These are phyloP conservation scores for Phytophthora idaei DNA, from an alignment of 352 stramenopile genomes.

Conservation along the genomic window DNA sequence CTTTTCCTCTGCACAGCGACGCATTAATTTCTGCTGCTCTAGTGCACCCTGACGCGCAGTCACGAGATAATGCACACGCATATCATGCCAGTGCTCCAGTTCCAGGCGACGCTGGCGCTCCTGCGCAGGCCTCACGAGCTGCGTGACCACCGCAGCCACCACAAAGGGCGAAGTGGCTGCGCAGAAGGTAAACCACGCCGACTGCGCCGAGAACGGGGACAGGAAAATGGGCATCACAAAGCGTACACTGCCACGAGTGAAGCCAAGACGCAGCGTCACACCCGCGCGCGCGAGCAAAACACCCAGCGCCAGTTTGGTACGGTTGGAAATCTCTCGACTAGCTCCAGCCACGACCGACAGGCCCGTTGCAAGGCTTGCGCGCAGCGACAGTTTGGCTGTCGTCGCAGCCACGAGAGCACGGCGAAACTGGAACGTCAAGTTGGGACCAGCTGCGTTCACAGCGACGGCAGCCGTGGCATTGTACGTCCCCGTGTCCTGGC, in stretches of 20 bases:
- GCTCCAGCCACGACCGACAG: slow-evolving; percentile 56
- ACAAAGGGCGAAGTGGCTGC: slow-evolving; percentile 76
- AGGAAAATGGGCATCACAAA: slow-evolving; percentile 87
- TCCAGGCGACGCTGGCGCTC: slow-evolving; percentile 60
- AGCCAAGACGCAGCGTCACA: slow-evolving; percentile 71
- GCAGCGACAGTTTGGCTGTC: slow-evolving; percentile 59
- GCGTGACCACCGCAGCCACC: slow-evolving; percentile 62
- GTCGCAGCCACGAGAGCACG: slow-evolving; percentile 44
- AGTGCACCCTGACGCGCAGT: slow-evolving; percentile 55
- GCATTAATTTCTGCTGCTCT: slow-evolving; percentile 81
- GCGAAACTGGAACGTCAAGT: slow-evolving; percentile 63
- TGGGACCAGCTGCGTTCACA: slow-evolving; percentile 53
- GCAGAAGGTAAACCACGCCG: slow-evolving; percentile 75
- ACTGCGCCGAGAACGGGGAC: slow-evolving; percentile 70
- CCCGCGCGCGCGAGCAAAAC: slow-evolving; percentile 59
- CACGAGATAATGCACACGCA: slow-evolving; percentile 64
- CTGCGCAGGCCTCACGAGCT: slow-evolving; percentile 72
- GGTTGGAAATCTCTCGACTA: slow-evolving; percentile 63
- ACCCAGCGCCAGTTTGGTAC: slow-evolving; percentile 63
- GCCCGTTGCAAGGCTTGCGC: slow-evolving; percentile 50
- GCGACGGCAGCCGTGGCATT: slow-evolving; percentile 53
- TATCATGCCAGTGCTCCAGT: slow-evolving; percentile 49
- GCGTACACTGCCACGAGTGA: slow-evolving; percentile 78
- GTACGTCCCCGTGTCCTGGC: slow-evolving; percentile 46
- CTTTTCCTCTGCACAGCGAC: slow-evolving; percentile 65